phyloP scores from a whole-genome alignment of 192 early-diverging fungal genomes.

The Podila horticola region DNA sequence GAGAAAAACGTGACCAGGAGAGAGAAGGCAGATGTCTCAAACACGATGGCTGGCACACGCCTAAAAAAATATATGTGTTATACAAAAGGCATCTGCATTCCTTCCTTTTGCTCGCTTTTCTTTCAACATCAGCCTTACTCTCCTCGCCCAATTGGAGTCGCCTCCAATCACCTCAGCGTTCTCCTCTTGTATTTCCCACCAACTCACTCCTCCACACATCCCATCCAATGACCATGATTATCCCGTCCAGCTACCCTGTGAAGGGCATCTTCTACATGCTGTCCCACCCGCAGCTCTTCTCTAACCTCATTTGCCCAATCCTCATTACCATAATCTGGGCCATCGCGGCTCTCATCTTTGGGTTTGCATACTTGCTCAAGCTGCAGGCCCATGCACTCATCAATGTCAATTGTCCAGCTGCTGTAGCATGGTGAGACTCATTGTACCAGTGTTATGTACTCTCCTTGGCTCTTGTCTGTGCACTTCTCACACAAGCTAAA shows the following conservation, averaged over 20 bases:
- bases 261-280: slow-evolving; percentile 57
- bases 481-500: not conserved
- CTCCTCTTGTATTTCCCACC: not conserved
- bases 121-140: no score
- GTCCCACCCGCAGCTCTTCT: slow-evolving; percentile 53
- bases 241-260: slow-evolving; percentile 43
- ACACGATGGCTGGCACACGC: no score
- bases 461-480: not conserved
- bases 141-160: no score
- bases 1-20: no score
- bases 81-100: no score
- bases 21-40: no score
- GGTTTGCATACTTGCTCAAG: slow-evolving; percentile 64
- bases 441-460: not conserved
- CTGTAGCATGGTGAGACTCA: slow-evolving; percentile 64
- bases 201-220: not conserved
- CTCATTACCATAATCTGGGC: slow-evolving; percentile 59
- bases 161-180: not conserved
- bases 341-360: slow-evolving; percentile 55
- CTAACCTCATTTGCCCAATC: slow-evolving; percentile 61
- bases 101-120: no score
- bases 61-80: no score
- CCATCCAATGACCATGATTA: slow-evolving; percentile 11
- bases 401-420: slow-evolving; percentile 56
- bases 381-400: slow-evolving; percentile 71